These are phyloP conservation scores for Cryptococcus sp. DNA, from an alignment of 1,284 basidiomycete species.

Conservation along the genomic window DNA sequence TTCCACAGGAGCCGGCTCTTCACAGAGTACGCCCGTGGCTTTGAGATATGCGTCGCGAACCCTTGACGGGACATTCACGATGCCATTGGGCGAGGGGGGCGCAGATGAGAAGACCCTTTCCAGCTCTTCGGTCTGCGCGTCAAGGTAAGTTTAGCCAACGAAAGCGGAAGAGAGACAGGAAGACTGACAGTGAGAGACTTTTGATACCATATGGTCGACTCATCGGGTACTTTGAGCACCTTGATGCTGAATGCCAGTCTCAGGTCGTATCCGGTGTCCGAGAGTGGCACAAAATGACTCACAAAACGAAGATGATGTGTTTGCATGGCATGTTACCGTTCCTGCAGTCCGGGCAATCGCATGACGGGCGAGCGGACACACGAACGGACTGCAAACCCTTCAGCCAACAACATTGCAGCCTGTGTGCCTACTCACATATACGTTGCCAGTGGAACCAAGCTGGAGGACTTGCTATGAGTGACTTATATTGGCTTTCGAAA, in stretches of 20 bases:
- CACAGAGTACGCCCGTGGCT: constrained; percentile 23
- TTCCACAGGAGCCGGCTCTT: constrained; percentile 11
- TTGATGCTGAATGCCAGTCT: constrained; percentile 32
- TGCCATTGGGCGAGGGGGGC: constrained; percentile 22
- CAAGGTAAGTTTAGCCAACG: neutral
- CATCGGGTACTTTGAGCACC: constrained; percentile 35
- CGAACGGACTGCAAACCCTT: constrained; percentile 25
- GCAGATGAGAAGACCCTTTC: constrained; percentile 24
- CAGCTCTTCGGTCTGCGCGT: constrained; percentile 22
- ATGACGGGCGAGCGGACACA: constrained; percentile 26
- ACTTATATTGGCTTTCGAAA: neutral
- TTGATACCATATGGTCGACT: constrained; percentile 36
- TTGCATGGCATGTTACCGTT: constrained; percentile 45
- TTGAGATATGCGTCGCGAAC: constrained; percentile 26
- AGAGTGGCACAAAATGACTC: constrained; percentile 4
- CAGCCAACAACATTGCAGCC: no score
- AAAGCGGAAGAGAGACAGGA: neutral
- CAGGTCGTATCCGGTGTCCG: neutral
- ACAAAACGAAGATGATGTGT: constrained; percentile 49
- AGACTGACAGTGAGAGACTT: constrained; percentile 34
- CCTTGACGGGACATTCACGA: constrained; percentile 18
- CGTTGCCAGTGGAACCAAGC: constrained; percentile 44
- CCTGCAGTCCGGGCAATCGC: constrained; percentile 43
- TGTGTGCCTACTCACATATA: constrained; percentile 29
- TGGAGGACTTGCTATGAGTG: constrained; percentile 4